These are phyloP conservation scores for Naegleria fowleri DNA, from an alignment of 208 protist genomes.

Conservation along the genomic window DNA sequence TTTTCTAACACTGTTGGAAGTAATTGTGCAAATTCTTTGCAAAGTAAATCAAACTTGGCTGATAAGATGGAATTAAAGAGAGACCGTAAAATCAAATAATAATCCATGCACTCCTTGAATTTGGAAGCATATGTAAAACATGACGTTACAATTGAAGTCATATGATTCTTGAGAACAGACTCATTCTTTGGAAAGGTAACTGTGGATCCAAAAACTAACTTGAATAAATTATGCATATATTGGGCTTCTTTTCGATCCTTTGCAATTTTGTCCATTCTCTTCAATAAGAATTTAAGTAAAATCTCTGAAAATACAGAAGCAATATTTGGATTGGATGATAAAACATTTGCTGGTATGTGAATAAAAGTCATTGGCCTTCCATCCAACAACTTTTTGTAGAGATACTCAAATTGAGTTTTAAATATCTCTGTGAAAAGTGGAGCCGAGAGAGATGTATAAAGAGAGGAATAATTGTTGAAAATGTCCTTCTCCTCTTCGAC, in stretches of 20 bases:
- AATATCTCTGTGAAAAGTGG: slow-evolving; percentile 23
- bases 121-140: slow-evolving; percentile 15
- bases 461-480: neutral
- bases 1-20: slow-evolving; percentile 13
- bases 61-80: slow-evolving; percentile 1
- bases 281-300: slow-evolving; percentile 26
- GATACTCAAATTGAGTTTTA: neutral
- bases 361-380: neutral
- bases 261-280: slow-evolving; percentile 19
- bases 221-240: neutral
- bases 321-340: neutral
- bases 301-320: neutral
- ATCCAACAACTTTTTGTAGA: neutral
- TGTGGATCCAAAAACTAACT: neutral
- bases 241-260: neutral
- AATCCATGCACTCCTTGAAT: slow-evolving; percentile 2
- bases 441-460: neutral
- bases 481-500: slow-evolving; percentile 5
- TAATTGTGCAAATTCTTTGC: slow-evolving; percentile 9
- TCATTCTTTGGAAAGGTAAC: slow-evolving; percentile 2
- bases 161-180: neutral
- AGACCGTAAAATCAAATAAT: neutral
- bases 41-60: slow-evolving; percentile 18
- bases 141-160: neutral
- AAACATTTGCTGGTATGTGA: slow-evolving; percentile 8